Base-by-base conservation (phyloP, 2,329 filamentous ascomycete genomes). In the Aureobasidium sp. region DNA sequence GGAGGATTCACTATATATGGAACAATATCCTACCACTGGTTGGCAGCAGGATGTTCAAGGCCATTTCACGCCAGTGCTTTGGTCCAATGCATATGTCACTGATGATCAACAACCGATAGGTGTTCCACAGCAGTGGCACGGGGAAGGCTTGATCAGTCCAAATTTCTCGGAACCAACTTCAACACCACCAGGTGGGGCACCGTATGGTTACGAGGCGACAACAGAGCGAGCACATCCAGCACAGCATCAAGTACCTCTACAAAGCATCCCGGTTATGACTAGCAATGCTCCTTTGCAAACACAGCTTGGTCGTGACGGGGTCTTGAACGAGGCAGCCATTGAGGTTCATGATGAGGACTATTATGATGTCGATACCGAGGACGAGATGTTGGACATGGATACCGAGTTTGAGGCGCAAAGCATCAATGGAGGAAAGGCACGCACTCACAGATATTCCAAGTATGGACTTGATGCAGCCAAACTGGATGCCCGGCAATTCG, bases 341-440 rank as follows among this genome's bases (percentile, higher is more conserved):
- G 78, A 80, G 66, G 70, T 70, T 30, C 73, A 76, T 54, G 78
- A 81, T 61, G 76, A 80, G 55, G 77, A 80, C 57, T 80, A 80
- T 64, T 80, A 74, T 66, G 78, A 81, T 63, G 73, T 80, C 16
- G 68, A 77, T 1, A 77, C 77, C 0, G 78, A 80, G 58, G 78
- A 80, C 63, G 78, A 80, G 69, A 69, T 72, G 66, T 66, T 69
- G 66, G 78, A 80, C 69, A 69, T 72, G 66, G 66, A 69, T 67
- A 48, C 30, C 27, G 61, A 47, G 5, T 44, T 53, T 4, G 42
- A 30, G n/a, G 54, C 53, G 13, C 53, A 53, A 34, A 44, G 44
- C 13, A 39, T 62, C 14, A 32, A 42, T 5, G 53, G 37, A 13
- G 27, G 21, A 7, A 51, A 51, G 30, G 37, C 44, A 14, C 61